Percentiles rank a stretch among this genome's conserved stretches.
phyloP scores from a whole-genome alignment of 257 asterid genomes.

The Solanum chiquidenum region DNA sequence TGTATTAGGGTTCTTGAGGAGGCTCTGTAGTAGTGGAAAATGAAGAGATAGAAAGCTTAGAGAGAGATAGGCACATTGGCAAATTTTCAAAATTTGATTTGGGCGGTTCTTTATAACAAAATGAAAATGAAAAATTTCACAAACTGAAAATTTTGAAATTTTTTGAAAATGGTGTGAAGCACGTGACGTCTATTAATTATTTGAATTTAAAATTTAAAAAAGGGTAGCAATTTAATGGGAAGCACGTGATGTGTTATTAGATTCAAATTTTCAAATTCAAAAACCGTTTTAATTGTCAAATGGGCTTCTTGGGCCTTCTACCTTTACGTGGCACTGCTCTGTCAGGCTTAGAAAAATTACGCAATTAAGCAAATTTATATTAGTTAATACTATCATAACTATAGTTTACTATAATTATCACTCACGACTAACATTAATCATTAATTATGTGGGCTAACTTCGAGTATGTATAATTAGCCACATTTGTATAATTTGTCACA shows the following conservation, averaged over 20 bases:
- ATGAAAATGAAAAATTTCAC: not conserved
- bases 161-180: not conserved
- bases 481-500: too few relatives aligned
- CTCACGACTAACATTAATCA: too few relatives aligned
- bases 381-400: fast-evolving
- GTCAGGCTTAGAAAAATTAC: fast-evolving
- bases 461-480: too few relatives aligned
- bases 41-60: not conserved
- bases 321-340: not conserved
- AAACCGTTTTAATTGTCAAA: not conserved
- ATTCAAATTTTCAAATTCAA: not conserved
- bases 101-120: constrained; percentile 38
- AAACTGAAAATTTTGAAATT: not conserved
- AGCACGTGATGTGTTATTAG: not conserved
- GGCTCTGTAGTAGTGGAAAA: not conserved
- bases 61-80: constrained; percentile 34
- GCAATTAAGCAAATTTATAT: too few relatives aligned
- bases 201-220: not conserved
- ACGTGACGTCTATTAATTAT: not conserved
- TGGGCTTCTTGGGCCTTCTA: not conserved
- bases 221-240: not conserved
- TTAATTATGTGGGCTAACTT: too few relatives aligned
- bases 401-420: too few relatives aligned
- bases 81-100: constrained; percentile 30
- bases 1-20: not conserved